A percentile compares a stretch with the other conserved stretches of the same genome.
phyloP scores from a whole-genome alignment of 2,329 filamentous ascomycete genomes.

The Colletotrichum gloeosporioides region DNA sequence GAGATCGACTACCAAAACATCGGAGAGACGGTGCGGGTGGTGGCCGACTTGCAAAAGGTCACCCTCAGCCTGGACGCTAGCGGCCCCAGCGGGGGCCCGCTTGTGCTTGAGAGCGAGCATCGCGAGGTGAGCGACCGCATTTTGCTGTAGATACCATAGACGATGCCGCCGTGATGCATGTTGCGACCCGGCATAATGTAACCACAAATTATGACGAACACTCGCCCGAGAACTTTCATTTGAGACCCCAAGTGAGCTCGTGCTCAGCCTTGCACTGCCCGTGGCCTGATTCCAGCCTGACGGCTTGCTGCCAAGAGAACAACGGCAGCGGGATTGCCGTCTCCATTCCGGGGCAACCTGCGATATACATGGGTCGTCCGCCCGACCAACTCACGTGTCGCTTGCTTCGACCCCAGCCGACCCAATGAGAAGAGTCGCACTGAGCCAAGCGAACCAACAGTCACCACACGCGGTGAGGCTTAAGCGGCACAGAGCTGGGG shows the following conservation, averaged over 20 bases:
- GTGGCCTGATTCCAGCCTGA: background rate
- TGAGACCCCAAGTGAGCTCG: background rate
- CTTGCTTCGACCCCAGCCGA: background rate
- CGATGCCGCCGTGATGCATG: background rate
- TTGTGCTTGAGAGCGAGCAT: constrained; percentile 69
- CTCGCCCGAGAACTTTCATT: background rate
- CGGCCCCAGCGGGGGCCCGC: constrained; percentile 67
- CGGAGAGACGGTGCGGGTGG: constrained; percentile 77
- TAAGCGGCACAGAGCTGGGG: background rate
- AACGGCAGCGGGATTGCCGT: background rate
- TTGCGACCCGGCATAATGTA: background rate
- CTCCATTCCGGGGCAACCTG: background rate
- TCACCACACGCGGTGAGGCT: background rate
- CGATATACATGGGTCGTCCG: background rate
- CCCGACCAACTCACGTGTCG: background rate
- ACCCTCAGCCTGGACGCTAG: constrained; percentile 76
- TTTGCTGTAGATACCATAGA: constrained; percentile 32
- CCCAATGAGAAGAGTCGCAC: background rate
- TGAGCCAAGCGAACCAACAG: background rate
- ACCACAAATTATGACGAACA: background rate
- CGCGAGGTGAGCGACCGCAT: constrained; percentile 38
- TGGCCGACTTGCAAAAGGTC: constrained; percentile 72
- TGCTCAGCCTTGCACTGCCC: background rate
- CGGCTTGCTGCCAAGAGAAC: background rate
- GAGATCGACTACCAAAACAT: constrained; percentile 84